phyloP scores from a whole-genome alignment of 75 land plant species.

The Azolla pinnata region DNA sequence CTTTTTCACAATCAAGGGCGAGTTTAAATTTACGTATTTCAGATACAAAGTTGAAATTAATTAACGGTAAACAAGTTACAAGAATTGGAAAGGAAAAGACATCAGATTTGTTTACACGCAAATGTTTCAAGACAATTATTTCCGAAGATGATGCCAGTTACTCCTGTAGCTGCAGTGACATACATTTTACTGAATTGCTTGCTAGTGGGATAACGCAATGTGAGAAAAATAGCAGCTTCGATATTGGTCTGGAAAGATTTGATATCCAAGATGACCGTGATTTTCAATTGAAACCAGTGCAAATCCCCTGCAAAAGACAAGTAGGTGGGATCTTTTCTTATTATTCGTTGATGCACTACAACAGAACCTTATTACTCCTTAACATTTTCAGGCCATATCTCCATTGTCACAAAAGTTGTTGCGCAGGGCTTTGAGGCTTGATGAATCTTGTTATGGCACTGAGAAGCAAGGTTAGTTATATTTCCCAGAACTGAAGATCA shows the following conservation, averaged over 20 bases:
- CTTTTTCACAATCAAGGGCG: too few species aligned
- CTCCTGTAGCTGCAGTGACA: not conserved
- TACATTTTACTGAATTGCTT: not conserved
- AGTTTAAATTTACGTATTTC: too few species aligned
- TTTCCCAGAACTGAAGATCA: not conserved
- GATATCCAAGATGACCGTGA: not conserved
- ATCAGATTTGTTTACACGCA: not conserved
- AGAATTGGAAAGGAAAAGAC: not conserved
- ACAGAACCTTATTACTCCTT: not conserved
- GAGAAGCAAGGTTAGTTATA: not conserved
- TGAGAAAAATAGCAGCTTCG: not conserved
- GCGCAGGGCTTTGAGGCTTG: not conserved
- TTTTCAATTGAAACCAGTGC: not conserved
- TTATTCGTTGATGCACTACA: not conserved
- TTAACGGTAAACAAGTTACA: too few species aligned
- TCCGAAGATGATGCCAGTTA: not conserved
- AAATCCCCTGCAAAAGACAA: constrained; percentile 2
- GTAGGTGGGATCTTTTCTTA: not conserved
- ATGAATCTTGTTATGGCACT: not conserved
- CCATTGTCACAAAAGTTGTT: not conserved
- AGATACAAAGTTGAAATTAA: too few species aligned
- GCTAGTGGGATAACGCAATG: not conserved
- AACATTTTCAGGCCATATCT: not conserved
- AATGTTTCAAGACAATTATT: not conserved
- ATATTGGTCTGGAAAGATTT: not conserved